phyloP scores from a whole-genome alignment of 106 monocot species.

The Platanthera guangdongensis region DNA sequence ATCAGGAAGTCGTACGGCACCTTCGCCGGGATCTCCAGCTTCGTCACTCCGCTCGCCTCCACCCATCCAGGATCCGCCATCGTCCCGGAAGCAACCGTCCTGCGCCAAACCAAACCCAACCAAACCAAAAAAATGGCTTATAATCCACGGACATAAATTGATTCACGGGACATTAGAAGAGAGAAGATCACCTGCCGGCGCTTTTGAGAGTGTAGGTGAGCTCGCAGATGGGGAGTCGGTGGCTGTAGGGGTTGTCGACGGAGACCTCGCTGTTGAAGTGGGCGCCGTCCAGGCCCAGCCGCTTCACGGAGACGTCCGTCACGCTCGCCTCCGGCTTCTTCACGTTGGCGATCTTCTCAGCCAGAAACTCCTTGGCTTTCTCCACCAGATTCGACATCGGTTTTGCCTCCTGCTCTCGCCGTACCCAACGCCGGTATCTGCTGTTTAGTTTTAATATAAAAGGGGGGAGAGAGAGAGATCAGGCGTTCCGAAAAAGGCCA shows the following conservation, averaged over 20 bases:
- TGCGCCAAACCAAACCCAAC: neutral
- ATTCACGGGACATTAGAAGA: neutral
- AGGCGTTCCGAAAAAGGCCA: too few species aligned
- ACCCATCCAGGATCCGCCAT: constrained; percentile 16
- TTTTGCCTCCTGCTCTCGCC: neutral
- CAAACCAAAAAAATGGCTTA: too few species aligned
- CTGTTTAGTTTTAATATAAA: too few species aligned
- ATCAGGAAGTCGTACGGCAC: constrained; percentile 79
- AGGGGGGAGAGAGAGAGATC: neutral
- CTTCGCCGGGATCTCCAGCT: constrained; percentile 21
- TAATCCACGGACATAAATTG: neutral
- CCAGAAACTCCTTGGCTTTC: constrained; percentile 73
- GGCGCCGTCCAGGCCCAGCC: constrained; percentile 28
- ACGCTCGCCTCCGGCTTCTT: constrained; percentile 76
- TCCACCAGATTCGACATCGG: constrained; percentile 46
- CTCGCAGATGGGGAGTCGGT: constrained; percentile 68
- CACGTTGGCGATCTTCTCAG: constrained; percentile 68
- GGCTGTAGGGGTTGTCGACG: constrained; percentile 65
- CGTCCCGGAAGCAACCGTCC: constrained; percentile 8
- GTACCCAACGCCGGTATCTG: too few species aligned
- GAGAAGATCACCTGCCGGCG: constrained; percentile 32
- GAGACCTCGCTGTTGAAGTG: constrained; percentile 45
- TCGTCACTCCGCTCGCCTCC: neutral
- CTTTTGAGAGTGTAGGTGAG: constrained; percentile 70
- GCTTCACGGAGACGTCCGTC: constrained; percentile 34